phyloP scores from a whole-genome alignment of 2,329 filamentous ascomycete species.

The Calonectria pseudoturangicola region DNA sequence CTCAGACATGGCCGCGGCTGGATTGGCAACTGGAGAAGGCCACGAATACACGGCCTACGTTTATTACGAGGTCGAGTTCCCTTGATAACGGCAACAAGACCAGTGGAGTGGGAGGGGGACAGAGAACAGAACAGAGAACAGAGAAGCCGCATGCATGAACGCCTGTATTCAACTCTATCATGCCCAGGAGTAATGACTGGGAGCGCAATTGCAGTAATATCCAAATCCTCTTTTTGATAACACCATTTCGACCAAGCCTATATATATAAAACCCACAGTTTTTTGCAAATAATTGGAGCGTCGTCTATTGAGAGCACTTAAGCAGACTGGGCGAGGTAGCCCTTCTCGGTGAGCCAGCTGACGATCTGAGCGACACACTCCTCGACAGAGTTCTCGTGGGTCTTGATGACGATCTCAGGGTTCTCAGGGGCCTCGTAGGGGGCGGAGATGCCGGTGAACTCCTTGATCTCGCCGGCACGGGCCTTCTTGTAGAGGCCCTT shows the following conservation, averaged over 20 bases:
- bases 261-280: slow-evolving; percentile 39
- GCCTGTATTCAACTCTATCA: slow-evolving; percentile 57
- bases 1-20: slow-evolving; percentile 88
- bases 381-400: slow-evolving; percentile 87
- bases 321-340: slow-evolving; percentile 62
- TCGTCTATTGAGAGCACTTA: slow-evolving; percentile 32
- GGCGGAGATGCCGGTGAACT: slow-evolving; percentile 96
- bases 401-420: slow-evolving; percentile 91
- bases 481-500: slow-evolving; percentile 99
- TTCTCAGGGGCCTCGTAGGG: slow-evolving; percentile 93
- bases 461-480: slow-evolving; percentile 92
- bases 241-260: slow-evolving; percentile 34
- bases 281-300: slow-evolving; percentile 22
- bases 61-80: slow-evolving; percentile 95
- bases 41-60: slow-evolving; percentile 96
- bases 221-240: slow-evolving; percentile 48
- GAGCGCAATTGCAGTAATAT: slow-evolving; percentile 54
- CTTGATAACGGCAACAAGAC: slow-evolving; percentile 52
- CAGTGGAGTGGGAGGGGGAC: slow-evolving; percentile 16
- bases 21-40: slow-evolving; percentile 79
- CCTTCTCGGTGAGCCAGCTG: slow-evolving; percentile 83
- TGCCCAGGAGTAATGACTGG: slow-evolving; percentile 49
- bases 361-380: slow-evolving; percentile 92
- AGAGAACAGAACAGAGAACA: slow-evolving; percentile 35
- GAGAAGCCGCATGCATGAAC: slow-evolving; percentile 49